Evolutionary conservation across 305 asterid genomes (phyloP).

Genomic region (Fraxinus sp.): DNA sequence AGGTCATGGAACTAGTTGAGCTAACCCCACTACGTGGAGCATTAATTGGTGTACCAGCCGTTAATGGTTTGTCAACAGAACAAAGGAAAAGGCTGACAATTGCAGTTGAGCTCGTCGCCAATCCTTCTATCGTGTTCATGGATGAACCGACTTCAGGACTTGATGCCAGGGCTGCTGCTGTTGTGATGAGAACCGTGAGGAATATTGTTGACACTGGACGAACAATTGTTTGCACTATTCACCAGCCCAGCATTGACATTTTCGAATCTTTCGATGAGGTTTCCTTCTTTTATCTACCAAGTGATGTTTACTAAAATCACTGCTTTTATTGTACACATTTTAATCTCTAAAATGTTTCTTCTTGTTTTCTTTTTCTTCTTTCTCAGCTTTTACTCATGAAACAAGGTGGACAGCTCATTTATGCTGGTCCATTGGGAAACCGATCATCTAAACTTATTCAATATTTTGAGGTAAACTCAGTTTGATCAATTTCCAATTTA

Average conservation of each 20-base stretch:
- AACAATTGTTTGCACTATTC: constrained; percentile 82
- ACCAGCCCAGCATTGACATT: constrained; percentile 78
- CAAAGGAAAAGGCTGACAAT: constrained; percentile 80
- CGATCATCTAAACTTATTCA: constrained; percentile 52
- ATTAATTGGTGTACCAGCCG: constrained; percentile 74
- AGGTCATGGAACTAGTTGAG: constrained; percentile 77
- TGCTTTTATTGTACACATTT: neutral
- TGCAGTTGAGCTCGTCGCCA: constrained; percentile 76
- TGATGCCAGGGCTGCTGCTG: constrained; percentile 81
- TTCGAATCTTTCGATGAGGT: constrained; percentile 86
- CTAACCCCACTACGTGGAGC: constrained; percentile 53
- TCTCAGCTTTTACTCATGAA: constrained; percentile 69
- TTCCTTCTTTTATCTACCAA: neutral
- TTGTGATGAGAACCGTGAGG: constrained; percentile 86
- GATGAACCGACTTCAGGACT: constrained; percentile 86
- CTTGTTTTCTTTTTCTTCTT: constrained; percentile 11
- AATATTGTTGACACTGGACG: constrained; percentile 78
- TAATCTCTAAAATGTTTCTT: neutral
- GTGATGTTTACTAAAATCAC: neutral
- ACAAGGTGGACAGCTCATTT: constrained; percentile 73
- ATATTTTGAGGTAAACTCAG: constrained; percentile 58
- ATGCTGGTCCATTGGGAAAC: constrained; percentile 70
- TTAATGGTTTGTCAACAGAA: constrained; percentile 70
- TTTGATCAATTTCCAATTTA: neutral
- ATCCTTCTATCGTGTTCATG: constrained; percentile 84